Evolutionary conservation across 78 protist species (phyloP), one percentile per base, ranked within the genome.

Genomic region (Goniomonas avonlea): DNA sequence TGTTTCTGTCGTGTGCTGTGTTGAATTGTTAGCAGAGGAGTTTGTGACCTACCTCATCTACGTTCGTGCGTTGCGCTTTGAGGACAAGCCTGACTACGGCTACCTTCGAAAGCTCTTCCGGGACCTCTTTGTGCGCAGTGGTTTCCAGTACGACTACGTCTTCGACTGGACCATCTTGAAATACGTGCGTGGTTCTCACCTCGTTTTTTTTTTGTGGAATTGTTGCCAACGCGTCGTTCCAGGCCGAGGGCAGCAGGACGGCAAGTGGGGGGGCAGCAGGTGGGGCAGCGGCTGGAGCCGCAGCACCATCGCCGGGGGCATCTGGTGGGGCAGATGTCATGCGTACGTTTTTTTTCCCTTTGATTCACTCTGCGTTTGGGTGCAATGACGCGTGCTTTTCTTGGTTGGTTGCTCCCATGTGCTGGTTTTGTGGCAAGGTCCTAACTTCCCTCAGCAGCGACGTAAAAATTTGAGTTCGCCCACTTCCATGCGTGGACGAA

Each of bases 71-170:
- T 86, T 90, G 38, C 59, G 79, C 9, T 90, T 87, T 68, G 85
- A 76, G 23, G 90, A 86, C 80, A 80, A 80, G 79, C 97, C 99
- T 21, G 96, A 94, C 80, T 94, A 94, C 70, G 82, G 80, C 25
- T 92, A 91, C 75, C 89, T 93, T 60, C 81, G 96, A 48, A 85
- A 90, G 65, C 69, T 96, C 20, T 85, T 94, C 79, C 85, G 89
- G 20, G 86, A 85, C 34, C 87, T 89, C 29, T 88, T 88, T 50
- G 34, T 59, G 38, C 59, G 88, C 5, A 75, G 80, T 80, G 82
- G 83, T 15, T 88, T 34, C 69, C 21, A 47, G 43, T 86, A 88
- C 81, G 95, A 91, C 79, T 85, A 84, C 68, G 40, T 71, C 58
- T 91, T 84, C 82, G 95, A 91, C 84, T 92, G 95, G 95, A 78